Evolutionary conservation across 306 rosid genomes (phyloP).

Genomic region (Cicer cuneatum): DNA sequence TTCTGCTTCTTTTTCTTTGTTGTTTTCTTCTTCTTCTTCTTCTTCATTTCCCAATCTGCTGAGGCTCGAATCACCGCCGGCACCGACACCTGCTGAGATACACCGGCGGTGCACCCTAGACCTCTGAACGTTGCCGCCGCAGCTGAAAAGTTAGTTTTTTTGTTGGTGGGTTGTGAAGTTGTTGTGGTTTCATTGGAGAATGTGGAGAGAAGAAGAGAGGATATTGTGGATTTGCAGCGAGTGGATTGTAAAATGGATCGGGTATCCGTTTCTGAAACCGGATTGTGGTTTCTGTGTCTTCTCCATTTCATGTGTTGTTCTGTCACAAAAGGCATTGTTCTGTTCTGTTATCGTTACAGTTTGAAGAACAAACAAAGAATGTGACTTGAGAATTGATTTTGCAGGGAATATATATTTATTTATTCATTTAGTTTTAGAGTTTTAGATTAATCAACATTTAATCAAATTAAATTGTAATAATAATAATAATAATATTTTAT

Average conservation of each 20-base stretch:
- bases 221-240: conserved; percentile 79
- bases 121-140: conserved; percentile 74
- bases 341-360: not conserved
- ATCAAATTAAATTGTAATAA: too few species aligned
- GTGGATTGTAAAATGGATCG: conserved; percentile 70
- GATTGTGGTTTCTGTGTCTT: conserved; percentile 68
- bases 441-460: conserved; percentile 42
- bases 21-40: conserved; percentile 52
- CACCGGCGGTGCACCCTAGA: conserved; percentile 77
- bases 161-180: conserved; percentile 44
- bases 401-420: conserved; percentile 32
- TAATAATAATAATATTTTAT: not conserved
- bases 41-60: conserved; percentile 75
- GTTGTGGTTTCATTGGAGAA: conserved; percentile 57
- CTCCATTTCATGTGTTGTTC: conserved; percentile 68
- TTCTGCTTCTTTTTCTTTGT: conserved; percentile 67
- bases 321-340: conserved; percentile 56
- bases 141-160: conserved; percentile 62
- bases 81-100: conserved; percentile 85
- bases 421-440: conserved; percentile 8
- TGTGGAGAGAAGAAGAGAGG: conserved; percentile 78
- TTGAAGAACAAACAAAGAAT: too few species aligned
- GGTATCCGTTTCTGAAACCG: conserved; percentile 70
- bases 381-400: too few species aligned
- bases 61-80: conserved; percentile 86